Conservation (phyloP, 2,329 filamentous ascomycete genomes). For the Fusarium pseudoanthophilum region DNA sequence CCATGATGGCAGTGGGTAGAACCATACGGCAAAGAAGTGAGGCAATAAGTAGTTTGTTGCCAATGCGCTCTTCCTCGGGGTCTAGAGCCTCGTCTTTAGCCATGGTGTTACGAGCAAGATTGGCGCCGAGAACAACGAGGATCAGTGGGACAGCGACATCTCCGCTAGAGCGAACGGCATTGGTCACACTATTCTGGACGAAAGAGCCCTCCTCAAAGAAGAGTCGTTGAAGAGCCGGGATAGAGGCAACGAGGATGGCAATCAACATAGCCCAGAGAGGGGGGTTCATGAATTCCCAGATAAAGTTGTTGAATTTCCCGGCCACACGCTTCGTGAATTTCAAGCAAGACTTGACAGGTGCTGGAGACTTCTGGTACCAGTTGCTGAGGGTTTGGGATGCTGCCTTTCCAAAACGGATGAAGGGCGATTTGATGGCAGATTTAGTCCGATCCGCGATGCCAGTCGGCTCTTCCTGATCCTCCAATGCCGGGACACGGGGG, state of each 20-base stretch:
- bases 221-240: slow-evolving; percentile 81
- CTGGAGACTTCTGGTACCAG: slow-evolving; percentile 54
- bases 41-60: slow-evolving; percentile 83
- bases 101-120: slow-evolving; percentile 90
- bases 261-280: slow-evolving; percentile 96
- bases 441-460: slow-evolving; percentile 55
- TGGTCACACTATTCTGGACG: slow-evolving; percentile 90
- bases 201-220: slow-evolving; percentile 94
- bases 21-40: slow-evolving; percentile 91
- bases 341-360: slow-evolving; percentile 52
- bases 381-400: slow-evolving; percentile 39
- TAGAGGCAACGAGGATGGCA: slow-evolving; percentile 89
- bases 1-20: slow-evolving; percentile 90
- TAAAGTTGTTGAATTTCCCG: slow-evolving; percentile 66
- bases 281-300: slow-evolving; percentile 98
- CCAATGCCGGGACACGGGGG: slow-evolving; percentile 61
- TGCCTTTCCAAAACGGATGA: slow-evolving; percentile 36
- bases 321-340: slow-evolving; percentile 48
- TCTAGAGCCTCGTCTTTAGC: slow-evolving; percentile 72
- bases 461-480: slow-evolving; percentile 52
- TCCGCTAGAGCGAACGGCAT: slow-evolving; percentile 84
- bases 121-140: slow-evolving; percentile 92
- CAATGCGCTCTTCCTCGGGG: slow-evolving; percentile 74
- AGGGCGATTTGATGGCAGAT: slow-evolving; percentile 47
- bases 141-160: slow-evolving; percentile 95